Percentiles rank a stretch among this genome's conserved stretches.
Conservation (phyloP, 768 basidiomycete species). For the Dioszegia aurantiaca region DNA sequence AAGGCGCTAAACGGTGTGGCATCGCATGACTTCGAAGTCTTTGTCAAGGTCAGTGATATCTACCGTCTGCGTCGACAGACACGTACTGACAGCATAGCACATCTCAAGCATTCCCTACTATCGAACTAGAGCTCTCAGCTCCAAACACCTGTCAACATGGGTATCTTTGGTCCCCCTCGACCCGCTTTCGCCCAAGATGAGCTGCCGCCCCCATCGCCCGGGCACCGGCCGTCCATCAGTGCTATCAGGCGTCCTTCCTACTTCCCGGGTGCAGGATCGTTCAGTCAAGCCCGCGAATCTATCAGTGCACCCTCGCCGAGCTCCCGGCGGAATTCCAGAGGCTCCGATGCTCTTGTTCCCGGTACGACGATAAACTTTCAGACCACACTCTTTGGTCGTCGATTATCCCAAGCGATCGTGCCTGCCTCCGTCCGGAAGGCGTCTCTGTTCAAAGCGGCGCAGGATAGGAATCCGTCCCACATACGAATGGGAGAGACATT, state of each 20-base stretch:
- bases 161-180: not conserved
- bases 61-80: no score
- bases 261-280: slow-evolving; percentile 3
- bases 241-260: not conserved
- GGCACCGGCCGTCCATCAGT: not conserved
- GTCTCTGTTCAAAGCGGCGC: slow-evolving; percentile 21
- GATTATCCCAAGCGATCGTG: slow-evolving; percentile 23
- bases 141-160: not conserved
- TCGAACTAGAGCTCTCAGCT: no score
- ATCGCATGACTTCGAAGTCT: no score
- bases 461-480: slow-evolving; percentile 30
- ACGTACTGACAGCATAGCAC: no score
- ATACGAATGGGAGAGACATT: slow-evolving; percentile 36
- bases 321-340: not conserved
- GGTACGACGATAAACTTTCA: slow-evolving; percentile 13
- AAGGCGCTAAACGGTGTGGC: no score
- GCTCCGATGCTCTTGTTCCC: not conserved
- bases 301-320: not conserved
- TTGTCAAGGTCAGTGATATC: no score
- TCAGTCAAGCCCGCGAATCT: not conserved
- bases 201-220: not conserved
- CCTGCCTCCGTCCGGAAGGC: slow-evolving; percentile 32
- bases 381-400: slow-evolving; percentile 29
- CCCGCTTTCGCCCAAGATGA: not conserved
- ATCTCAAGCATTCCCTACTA: no score